Conservation (phyloP, 306 rosid genomes). For the Dalbergia cultrata region DNA sequence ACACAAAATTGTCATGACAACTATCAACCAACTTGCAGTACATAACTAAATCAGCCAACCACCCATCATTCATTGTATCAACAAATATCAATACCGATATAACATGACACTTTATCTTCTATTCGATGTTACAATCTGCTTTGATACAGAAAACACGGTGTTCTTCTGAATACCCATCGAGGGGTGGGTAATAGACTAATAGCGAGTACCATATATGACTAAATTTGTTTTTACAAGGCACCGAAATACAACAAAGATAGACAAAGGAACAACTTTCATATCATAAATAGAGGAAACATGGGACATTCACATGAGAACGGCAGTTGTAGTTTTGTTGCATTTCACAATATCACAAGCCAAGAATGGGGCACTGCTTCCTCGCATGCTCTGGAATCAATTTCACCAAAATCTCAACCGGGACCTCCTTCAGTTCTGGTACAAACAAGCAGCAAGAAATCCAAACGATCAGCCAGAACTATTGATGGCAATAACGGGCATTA, state of each 20-base stretch:
- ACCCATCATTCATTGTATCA: slow-evolving; percentile 13
- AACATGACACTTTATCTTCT: slow-evolving; percentile 54
- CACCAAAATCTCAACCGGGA: slow-evolving; percentile 67
- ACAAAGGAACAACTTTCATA: slow-evolving; percentile 43
- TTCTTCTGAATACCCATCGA: slow-evolving; percentile 49
- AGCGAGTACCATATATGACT: slow-evolving; percentile 57
- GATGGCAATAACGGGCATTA: slow-evolving; percentile 9
- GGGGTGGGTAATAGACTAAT: slow-evolving; percentile 45
- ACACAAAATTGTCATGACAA: slow-evolving; percentile 6
- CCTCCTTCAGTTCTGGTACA: slow-evolving; percentile 82
- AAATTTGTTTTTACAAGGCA: slow-evolving; percentile 62
- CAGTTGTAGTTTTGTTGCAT: slow-evolving; percentile 46
- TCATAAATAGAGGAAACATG: slow-evolving; percentile 46
- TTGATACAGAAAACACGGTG: slow-evolving; percentile 47
- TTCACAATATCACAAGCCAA: slow-evolving; percentile 65
- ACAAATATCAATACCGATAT: slow-evolving; percentile 43
- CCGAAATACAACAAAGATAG: slow-evolving; percentile 52
- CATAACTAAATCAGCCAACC: slow-evolving; percentile 29
- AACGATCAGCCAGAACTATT: slow-evolving; percentile 18
- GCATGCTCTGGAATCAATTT: slow-evolving; percentile 88
- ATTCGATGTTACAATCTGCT: slow-evolving; percentile 50
- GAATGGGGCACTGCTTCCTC: slow-evolving; percentile 82
- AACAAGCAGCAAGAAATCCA: slow-evolving; percentile 28
- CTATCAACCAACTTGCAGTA: neutral
- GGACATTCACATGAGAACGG: slow-evolving; percentile 40